These are phyloP conservation scores for Phellinidium pouzarii DNA, from an alignment of 1,284 basidiomycete species.

Conservation along the genomic window DNA sequence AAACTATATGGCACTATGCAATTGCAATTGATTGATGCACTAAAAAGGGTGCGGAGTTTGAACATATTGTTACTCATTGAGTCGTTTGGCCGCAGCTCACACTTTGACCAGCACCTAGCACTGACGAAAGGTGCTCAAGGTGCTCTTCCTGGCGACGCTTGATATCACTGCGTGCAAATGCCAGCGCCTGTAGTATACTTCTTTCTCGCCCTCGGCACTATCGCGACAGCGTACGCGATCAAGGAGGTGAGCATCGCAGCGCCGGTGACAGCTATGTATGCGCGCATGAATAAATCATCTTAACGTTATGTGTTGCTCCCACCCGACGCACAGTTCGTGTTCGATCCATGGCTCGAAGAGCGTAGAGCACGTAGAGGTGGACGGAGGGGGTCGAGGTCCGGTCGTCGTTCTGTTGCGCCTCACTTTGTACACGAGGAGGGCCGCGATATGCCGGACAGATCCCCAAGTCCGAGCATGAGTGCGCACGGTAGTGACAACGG, in stretches of 20 bases:
- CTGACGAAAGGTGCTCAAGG: too few species aligned
- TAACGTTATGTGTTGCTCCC: not conserved
- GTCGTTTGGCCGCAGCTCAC: not conserved
- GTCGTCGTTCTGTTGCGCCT: not conserved
- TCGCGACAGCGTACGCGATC: conserved; percentile 9
- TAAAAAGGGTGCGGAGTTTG: too few species aligned
- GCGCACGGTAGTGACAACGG: not conserved
- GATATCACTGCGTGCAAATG: conserved; percentile 4
- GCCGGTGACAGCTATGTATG: not conserved
- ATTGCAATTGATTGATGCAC: too few species aligned
- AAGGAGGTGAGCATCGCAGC: conserved; percentile 9
- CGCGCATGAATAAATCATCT: not conserved
- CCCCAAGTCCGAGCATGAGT: not conserved
- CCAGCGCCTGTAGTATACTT: conserved; percentile 14
- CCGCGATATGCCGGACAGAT: not conserved
- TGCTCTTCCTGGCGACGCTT: too few species aligned
- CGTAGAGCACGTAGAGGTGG: not conserved
- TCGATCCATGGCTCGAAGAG: conserved; percentile 14
- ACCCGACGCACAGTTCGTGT: conserved; percentile 4
- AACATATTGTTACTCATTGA: too few species aligned
- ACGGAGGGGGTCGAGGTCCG: too few species aligned
- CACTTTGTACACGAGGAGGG: not conserved
- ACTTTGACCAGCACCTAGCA: too few species aligned
- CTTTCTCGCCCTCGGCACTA: conserved; percentile 5
- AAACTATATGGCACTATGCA: too few species aligned